Conservation (phyloP, 2,329 filamentous ascomycete species). For the Aspergillus aculeatus region DNA sequence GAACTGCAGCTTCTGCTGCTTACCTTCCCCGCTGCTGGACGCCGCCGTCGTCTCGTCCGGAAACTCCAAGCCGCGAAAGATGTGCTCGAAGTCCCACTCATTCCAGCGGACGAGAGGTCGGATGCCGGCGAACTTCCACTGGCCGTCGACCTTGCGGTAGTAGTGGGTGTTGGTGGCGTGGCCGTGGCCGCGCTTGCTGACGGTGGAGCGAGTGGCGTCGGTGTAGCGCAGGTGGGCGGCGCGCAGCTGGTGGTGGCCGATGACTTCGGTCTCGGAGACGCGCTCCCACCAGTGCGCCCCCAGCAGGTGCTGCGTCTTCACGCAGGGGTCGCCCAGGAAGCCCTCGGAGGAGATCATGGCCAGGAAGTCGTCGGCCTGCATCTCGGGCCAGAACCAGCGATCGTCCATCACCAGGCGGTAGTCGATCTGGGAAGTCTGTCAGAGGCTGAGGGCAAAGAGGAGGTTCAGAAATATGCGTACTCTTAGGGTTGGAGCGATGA, state of each 20-base stretch:
- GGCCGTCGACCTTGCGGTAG: conserved; percentile 58
- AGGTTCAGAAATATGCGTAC: no score
- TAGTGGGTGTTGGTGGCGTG: conserved; percentile 59
- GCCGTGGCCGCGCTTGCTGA: conserved; percentile 60
- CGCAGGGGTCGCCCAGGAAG: conserved; percentile 60
- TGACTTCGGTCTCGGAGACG: conserved; percentile 57
- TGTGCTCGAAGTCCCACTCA: conserved; percentile 33
- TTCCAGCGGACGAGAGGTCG: conserved; percentile 57
- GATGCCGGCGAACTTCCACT: conserved; percentile 62
- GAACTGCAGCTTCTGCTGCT: no score
- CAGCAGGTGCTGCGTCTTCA: conserved; percentile 66
- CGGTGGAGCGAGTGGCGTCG: conserved; percentile 47
- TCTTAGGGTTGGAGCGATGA: no score
- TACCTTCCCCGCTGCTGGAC: no score
- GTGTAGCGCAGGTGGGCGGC: conserved; percentile 63
- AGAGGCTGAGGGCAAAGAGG: no score
- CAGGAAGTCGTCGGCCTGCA: no score
- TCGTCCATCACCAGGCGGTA: no score
- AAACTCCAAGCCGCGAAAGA: no score
- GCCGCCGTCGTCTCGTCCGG: no score
- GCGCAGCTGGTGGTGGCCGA: conserved; percentile 62
- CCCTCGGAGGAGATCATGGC: no score
- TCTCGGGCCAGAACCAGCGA: no score
- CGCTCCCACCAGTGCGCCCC: conserved; percentile 59
- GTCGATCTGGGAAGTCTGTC: no score